A percentile compares a stretch with the other conserved stretches of the same genome.
These are phyloP conservation scores for Serendipita sp. DNA, from an alignment of 1,284 basidiomycete genomes.

Conservation along the genomic window DNA sequence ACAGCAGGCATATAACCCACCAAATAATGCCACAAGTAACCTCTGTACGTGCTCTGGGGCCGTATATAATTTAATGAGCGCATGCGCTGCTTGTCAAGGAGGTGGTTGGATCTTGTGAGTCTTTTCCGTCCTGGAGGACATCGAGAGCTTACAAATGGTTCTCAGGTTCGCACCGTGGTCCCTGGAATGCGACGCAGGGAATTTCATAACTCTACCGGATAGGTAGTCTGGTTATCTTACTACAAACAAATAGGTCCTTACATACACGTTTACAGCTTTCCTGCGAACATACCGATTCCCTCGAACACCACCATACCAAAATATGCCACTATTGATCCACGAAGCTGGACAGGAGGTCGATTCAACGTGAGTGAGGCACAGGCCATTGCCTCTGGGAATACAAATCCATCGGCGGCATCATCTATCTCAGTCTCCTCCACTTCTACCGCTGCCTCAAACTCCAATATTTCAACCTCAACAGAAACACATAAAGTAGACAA, in stretches of 20 bases:
- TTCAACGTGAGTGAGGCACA: not conserved
- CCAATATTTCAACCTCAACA: not conserved
- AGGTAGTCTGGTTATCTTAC: not conserved
- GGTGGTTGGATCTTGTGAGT: conserved; percentile 1
- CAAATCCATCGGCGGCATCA: not conserved
- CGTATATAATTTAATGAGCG: conserved; percentile 4
- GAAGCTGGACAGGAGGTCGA: not conserved
- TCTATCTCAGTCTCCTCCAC: not conserved
- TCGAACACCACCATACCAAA: not conserved
- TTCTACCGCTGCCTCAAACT: not conserved
- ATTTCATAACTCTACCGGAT: not conserved
- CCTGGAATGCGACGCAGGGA: not conserved
- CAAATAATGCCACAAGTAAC: not conserved
- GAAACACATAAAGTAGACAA: not conserved
- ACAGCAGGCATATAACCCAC: not conserved
- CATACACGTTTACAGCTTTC: not conserved
- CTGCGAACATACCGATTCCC: not conserved
- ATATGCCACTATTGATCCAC: not conserved
- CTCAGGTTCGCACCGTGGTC: not conserved
- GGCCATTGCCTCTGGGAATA: not conserved
- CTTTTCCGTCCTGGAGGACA: not conserved
- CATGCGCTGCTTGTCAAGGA: conserved; percentile 8
- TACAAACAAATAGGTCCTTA: not conserved
- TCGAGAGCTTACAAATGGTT: not conserved
- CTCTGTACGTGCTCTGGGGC: conserved; percentile 2